These are phyloP conservation scores for Carex pumila DNA, from an alignment of 176 grass and related monocot genomes.

Conservation along the genomic window DNA sequence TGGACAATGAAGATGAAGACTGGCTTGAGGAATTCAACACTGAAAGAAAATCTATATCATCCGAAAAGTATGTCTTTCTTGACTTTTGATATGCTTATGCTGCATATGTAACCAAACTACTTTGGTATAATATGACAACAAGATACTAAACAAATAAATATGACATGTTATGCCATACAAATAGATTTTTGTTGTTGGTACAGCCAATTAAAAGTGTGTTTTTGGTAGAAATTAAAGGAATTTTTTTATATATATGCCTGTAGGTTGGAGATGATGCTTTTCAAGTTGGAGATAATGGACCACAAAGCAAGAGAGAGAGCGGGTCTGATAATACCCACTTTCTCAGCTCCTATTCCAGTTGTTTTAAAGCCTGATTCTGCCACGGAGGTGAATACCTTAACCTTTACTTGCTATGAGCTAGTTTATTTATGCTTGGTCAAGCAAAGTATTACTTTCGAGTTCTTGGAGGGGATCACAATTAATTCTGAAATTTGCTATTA, in stretches of 20 bases:
- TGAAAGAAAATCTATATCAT: slow-evolving; percentile 69
- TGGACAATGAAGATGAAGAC: slow-evolving; percentile 94
- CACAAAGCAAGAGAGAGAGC: slow-evolving; percentile 93
- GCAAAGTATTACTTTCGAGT: not conserved
- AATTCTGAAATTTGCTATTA: not conserved
- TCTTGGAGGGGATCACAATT: not conserved
- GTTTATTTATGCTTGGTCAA: not conserved
- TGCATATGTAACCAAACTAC: not conserved
- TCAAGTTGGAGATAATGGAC: slow-evolving; percentile 95
- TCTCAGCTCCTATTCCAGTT: slow-evolving; percentile 69
- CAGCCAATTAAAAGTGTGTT: not conserved
- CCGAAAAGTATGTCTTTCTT: slow-evolving; percentile 79
- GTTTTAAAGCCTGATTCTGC: slow-evolving; percentile 81
- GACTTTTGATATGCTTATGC: not conserved
- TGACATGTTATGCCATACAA: not conserved
- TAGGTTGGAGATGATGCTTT: slow-evolving; percentile 83
- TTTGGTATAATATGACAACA: not conserved
- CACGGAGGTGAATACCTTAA: slow-evolving; percentile 56
- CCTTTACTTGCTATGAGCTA: not conserved
- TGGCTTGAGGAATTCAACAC: slow-evolving; percentile 91
- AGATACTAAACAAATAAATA: not conserved
- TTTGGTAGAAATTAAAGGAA: not conserved
- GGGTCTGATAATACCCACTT: slow-evolving; percentile 69
- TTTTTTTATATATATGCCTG: not conserved
- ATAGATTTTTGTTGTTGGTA: not conserved